A percentile compares a stretch with the other conserved stretches of the same genome.
Evolutionary conservation across 2,329 filamentous ascomycete species (phyloP).

Genomic region (Aureobasidium sp.): DNA sequence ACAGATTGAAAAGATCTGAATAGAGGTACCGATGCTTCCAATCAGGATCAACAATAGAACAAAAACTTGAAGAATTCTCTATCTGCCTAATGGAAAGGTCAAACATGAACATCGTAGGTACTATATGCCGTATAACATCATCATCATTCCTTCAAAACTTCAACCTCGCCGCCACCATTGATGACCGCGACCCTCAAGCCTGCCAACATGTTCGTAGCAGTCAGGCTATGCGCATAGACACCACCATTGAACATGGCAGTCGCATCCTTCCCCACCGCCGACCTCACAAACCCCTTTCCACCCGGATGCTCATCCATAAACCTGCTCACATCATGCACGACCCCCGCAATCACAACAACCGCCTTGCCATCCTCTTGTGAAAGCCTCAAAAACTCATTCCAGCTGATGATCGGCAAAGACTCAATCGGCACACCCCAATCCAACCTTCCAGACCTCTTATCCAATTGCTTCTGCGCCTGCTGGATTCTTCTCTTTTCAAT

Average conservation of each 20-base stretch:
- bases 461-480: conserved; percentile 86
- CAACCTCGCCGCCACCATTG: conserved; percentile 74
- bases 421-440: conserved; percentile 84
- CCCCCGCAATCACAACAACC: conserved; percentile 78
- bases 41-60: too few species aligned
- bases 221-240: conserved; percentile 74
- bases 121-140: too few species aligned
- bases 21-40: too few species aligned
- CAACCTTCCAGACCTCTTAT: conserved; percentile 72
- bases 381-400: conserved; percentile 76
- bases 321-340: conserved; percentile 55
- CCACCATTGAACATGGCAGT: conserved; percentile 88
- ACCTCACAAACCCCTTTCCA: conserved; percentile 43
- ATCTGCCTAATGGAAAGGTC: too few species aligned
- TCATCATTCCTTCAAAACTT: too few species aligned
- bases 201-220: not conserved
- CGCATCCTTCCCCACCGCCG: conserved; percentile 55
- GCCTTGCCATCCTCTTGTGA: conserved; percentile 70
- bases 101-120: too few species aligned
- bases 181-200: conserved; percentile 50
- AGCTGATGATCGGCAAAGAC: conserved; percentile 75
- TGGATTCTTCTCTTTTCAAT: conserved; percentile 87
- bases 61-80: too few species aligned
- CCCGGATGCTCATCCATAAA: not conserved
- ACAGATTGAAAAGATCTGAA: too few species aligned